Percentiles rank a stretch among this genome's conserved stretches.
Conservation (phyloP, 1,284 basidiomycete genomes). For the Ganoderma leucocontextum region DNA sequence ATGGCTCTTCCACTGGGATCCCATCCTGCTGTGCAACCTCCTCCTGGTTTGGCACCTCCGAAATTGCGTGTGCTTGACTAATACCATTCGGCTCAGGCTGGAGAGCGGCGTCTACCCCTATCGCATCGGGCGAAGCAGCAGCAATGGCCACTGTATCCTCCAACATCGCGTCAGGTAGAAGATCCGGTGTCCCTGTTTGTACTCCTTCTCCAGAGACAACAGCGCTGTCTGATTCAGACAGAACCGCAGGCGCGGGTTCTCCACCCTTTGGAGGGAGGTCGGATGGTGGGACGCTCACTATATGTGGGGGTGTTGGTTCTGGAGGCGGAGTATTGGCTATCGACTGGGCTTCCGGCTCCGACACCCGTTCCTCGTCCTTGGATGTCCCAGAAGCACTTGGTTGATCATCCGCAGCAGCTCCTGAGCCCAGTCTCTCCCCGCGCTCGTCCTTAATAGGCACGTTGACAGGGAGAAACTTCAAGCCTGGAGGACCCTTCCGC, state of each 20-base stretch:
- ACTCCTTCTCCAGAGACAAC: neutral
- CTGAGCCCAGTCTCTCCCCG: no score
- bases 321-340: neutral
- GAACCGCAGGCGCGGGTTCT: neutral
- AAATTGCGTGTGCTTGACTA: neutral
- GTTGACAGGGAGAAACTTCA: constrained; percentile 21
- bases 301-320: neutral
- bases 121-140: constrained; percentile 16
- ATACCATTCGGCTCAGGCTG: neutral
- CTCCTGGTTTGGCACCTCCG: neutral
- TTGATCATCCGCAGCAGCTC: neutral
- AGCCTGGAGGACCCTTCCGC: constrained; percentile 25
- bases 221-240: neutral
- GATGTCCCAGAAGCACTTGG: neutral
- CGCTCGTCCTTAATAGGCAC: neutral
- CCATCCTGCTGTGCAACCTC: neutral
- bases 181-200: neutral
- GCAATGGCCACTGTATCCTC: constrained; percentile 1
- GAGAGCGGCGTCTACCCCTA: constrained; percentile 11
- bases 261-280: neutral
- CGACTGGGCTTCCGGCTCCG: neutral
- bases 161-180: neutral
- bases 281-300: neutral
- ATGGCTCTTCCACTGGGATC: no score
- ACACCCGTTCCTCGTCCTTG: neutral